Evolutionary conservation across 495 filamentous ascomycete species (phyloP).

Genomic region (Aspergillus diversus): DNA sequence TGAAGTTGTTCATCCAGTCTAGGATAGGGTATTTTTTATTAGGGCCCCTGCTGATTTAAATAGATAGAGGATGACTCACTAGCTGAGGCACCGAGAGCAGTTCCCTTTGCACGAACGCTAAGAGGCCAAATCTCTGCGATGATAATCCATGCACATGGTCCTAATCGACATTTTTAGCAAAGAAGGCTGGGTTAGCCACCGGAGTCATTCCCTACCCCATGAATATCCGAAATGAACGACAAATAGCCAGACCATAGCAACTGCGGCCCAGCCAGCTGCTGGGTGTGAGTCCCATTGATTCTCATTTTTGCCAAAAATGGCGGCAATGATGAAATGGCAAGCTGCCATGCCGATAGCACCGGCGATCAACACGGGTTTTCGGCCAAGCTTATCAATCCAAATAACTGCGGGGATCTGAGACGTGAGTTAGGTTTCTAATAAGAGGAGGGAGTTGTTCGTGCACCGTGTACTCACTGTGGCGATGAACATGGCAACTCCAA

Average conservation of each 20-base stretch:
- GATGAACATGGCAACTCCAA: slow-evolving; percentile 75
- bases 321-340: slow-evolving; percentile 54
- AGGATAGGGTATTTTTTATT: not conserved
- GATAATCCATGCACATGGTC: slow-evolving; percentile 65
- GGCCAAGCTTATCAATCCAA: slow-evolving; percentile 74
- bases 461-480: slow-evolving; percentile 5
- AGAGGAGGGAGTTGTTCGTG: not conserved
- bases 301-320: slow-evolving; percentile 44
- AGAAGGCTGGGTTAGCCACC: too few species aligned
- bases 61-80: slow-evolving; percentile 31
- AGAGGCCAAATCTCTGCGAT: slow-evolving; percentile 80
- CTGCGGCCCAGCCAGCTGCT: slow-evolving; percentile 71
- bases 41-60: not conserved
- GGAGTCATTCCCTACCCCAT: slow-evolving; percentile 51
- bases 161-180: slow-evolving; percentile 6
- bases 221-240: slow-evolving; percentile 76
- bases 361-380: slow-evolving; percentile 73
- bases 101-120: slow-evolving; percentile 72
- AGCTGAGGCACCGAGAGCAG: slow-evolving; percentile 67
- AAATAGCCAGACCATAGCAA: slow-evolving; percentile 51
- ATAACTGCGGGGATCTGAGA: slow-evolving; percentile 68
- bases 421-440: slow-evolving; percentile 24
- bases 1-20: slow-evolving; percentile 64
- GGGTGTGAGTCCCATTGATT: slow-evolving; percentile 31
- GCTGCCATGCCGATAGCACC: slow-evolving; percentile 74